Evolutionary conservation across 2,329 filamentous ascomycete genomes (phyloP), one percentile per base, ranked within the genome.

Genomic region (Alternaria consortialis): DNA sequence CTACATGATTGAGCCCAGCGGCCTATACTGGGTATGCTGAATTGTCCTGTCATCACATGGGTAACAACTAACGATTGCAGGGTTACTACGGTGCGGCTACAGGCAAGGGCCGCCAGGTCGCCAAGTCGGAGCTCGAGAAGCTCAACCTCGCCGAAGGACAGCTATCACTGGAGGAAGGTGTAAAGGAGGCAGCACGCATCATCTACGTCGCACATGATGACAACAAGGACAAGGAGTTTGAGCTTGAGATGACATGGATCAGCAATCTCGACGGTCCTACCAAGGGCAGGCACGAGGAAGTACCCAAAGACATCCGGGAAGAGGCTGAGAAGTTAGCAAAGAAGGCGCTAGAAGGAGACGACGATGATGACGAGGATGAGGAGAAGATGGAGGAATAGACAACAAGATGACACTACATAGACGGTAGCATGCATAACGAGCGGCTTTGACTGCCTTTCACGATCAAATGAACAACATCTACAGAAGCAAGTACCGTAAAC

Each of bases 181-280:
- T 99, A 75, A 97, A 97, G 85, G 92, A 98, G 84, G 95, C 95
- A 34, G 95, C 95, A 58, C 86, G 93, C 64, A 99, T 99, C 81
- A 98, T 99, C 81, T 96, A 97, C 80, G 88, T 97, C 62, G 94
- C 94, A 50, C 95, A 99, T 79, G 95, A 98, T 80, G 95, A 99
- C 80, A 98, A 94, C 86, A 98, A 98, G 84, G 95, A 98, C 83
- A 99, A 99, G 86, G 95, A 98, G 68, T 99, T 98, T 76, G 95
- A 99, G 88, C 85, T 99, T 62, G 95, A 99, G 84, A 96, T 99
- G 93, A 97, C 92, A 61, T 99, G 95, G 95, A 92, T 98, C 80
- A 97, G 93, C 80, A 88, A 86, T 54, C 81, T 89, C 48, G 88
- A 91, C 68, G 94, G 94, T 5, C 93, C 94, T 36, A 98, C 94